Conservation (phyloP, 495 filamentous ascomycete species). For the Penicillium cataractarum region DNA sequence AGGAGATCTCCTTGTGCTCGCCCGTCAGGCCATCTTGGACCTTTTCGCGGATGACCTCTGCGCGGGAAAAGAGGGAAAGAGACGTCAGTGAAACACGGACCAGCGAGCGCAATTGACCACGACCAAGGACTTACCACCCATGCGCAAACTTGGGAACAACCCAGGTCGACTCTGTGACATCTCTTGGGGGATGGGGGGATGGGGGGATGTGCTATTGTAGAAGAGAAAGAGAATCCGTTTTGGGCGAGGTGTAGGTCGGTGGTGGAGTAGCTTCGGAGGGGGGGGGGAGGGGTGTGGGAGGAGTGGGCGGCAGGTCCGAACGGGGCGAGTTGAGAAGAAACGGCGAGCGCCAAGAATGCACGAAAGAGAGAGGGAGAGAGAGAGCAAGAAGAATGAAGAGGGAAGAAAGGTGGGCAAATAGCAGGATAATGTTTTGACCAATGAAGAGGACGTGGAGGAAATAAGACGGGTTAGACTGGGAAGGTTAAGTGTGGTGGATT, state of each 20-base stretch:
- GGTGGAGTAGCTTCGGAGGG: constrained; percentile 31
- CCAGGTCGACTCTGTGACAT: constrained; percentile 79
- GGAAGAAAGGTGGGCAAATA: constrained; percentile 8
- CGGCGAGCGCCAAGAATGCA: constrained; percentile 31
- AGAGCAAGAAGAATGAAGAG: neutral
- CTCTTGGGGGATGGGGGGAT: constrained; percentile 32
- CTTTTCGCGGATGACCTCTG: constrained; percentile 98
- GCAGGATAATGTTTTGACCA: constrained; percentile 11
- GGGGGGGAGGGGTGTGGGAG: constrained; percentile 23
- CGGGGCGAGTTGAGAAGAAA: constrained; percentile 31
- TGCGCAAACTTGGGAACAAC: constrained; percentile 75
- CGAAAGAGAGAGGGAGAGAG: constrained; percentile 10
- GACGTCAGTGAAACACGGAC: constrained; percentile 14
- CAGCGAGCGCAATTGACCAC: constrained; percentile 6
- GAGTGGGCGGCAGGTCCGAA: constrained; percentile 36
- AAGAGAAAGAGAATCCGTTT: constrained; percentile 33
- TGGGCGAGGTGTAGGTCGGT: constrained; percentile 30
- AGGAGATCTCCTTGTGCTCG: constrained; percentile 93
- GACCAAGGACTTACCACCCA: constrained; percentile 70
- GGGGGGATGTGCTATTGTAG: constrained; percentile 34
- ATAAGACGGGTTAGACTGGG: constrained; percentile 8
- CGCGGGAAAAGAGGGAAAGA: neutral
- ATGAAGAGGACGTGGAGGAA: constrained; percentile 11
- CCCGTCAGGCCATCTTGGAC: constrained; percentile 98
- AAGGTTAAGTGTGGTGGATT: constrained; percentile 9